Base-by-base conservation (phyloP, 768 basidiomycete genomes). In the Kwoniella sp. region DNA sequence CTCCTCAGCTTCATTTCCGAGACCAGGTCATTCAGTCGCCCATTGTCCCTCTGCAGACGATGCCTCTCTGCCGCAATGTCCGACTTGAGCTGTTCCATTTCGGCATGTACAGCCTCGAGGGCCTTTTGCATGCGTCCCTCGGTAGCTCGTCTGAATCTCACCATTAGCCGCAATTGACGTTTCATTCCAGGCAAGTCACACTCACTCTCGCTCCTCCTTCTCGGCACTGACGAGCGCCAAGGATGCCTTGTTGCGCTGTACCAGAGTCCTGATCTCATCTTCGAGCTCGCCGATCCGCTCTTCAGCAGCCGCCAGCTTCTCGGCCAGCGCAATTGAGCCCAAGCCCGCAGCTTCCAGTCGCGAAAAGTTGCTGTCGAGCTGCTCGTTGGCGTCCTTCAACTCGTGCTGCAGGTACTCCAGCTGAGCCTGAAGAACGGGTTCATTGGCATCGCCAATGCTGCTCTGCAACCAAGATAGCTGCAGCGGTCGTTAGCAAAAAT, bases 381-480 rank as follows among this genome's bases (percentile, higher is more conserved):
- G 69, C 10, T 61, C 48, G 22, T 70, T 67, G 25, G 63, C 69
- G 12, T 60, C 48, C 11, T 55, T 29, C 15, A 73, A 56, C 49
- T 73, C 66, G 6, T 45, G 37, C 37, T 73, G 67, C 11, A 73
- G 59, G 36, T 60, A 59, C 5, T 69, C 67, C 19, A 69, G 38
- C 31, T 68, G 64, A 25, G 65, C 67, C 23, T 52, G 55, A 22
- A 64, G 56, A 12, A 62, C 42, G 20, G 62, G 54, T 34, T 73
- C 71, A 28, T 65, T 57, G 9, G 58, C 48, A 29, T 66, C 62
- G 12, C 59, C 61, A 19, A 63, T 55, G 8, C 65, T 69, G 3
- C 56, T 63, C 17, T 71, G 58, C 14, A 71, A 48, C 70, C 70
- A 71, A 1, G 70, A 71, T 4, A 66, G 47, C 70, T 71, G 36